phyloP scores from a whole-genome alignment of 2,329 filamentous ascomycete genomes.

The Xylariaceae sp. region DNA sequence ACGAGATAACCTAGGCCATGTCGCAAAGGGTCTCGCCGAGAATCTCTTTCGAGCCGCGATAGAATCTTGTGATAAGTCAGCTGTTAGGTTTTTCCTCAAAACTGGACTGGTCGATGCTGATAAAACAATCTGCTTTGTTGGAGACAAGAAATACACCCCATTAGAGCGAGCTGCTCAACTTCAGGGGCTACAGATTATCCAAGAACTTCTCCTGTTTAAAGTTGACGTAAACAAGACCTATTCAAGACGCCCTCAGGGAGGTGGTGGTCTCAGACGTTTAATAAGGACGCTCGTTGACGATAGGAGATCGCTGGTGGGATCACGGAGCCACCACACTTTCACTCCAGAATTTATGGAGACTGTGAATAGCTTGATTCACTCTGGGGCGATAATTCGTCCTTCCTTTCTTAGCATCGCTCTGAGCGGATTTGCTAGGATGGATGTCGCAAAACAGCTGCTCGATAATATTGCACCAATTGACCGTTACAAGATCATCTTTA shows the following conservation, averaged over 20 bases:
- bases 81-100: conserved; percentile 4
- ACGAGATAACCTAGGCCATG: not conserved
- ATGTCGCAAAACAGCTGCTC: conserved; percentile 10
- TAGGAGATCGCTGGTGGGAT: not conserved
- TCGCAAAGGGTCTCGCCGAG: conserved; percentile 12
- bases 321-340: conserved; percentile 4
- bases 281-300: not conserved
- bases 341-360: conserved; percentile 1
- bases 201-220: conserved; percentile 5
- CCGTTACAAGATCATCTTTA: not conserved
- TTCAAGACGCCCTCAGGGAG: not conserved
- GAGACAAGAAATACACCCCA: conserved; percentile 2
- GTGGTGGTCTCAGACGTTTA: conserved; percentile 1
- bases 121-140: conserved; percentile 5
- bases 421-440: conserved; percentile 1
- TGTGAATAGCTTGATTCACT: conserved; percentile 10
- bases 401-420: not conserved
- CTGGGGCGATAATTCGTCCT: not conserved
- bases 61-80: conserved; percentile 10
- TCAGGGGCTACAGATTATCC: conserved; percentile 2
- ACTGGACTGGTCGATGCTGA: conserved; percentile 6
- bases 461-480: not conserved
- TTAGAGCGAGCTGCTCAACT: conserved; percentile 14
- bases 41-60: conserved; percentile 23
- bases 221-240: conserved; percentile 1